Percentiles rank a stretch among this genome's conserved stretches.
phyloP scores from a whole-genome alignment of 1,139 yeast species.

The Kodamaea fungicola region DNA sequence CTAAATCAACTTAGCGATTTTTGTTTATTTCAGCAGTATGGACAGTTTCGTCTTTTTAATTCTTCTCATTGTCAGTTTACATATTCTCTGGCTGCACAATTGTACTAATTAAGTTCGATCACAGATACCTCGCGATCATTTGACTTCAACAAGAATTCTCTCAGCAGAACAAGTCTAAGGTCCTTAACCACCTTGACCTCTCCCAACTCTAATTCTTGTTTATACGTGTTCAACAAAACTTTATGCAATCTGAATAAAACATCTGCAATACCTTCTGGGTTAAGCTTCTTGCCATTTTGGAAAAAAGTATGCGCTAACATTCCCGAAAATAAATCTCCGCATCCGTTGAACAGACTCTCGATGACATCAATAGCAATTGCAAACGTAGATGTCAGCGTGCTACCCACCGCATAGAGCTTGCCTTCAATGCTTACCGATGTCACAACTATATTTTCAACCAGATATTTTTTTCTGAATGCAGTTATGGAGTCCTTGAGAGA shows the following conservation, averaged over 20 bases:
- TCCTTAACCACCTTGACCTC: slow-evolving; percentile 26
- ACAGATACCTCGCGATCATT: background rate
- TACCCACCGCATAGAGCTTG: slow-evolving; percentile 35
- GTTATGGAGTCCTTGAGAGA: slow-evolving; percentile 20
- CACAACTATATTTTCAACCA: slow-evolving; percentile 29
- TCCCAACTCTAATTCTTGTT: slow-evolving; percentile 17
- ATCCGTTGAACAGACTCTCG: slow-evolving; percentile 39
- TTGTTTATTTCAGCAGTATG: too few species aligned
- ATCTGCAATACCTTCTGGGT: slow-evolving; percentile 25
- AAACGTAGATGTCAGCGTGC: slow-evolving; percentile 15
- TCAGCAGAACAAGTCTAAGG: slow-evolving; percentile 27
- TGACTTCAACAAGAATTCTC: slow-evolving; percentile 12
- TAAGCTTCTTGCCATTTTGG: slow-evolving; percentile 17
- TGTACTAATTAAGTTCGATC: slow-evolving; percentile 1
- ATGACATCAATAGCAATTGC: slow-evolving; percentile 30
- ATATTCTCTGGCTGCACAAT: too few species aligned
- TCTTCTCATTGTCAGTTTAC: too few species aligned
- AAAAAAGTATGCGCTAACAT: slow-evolving; percentile 34
- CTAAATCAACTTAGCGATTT: too few species aligned
- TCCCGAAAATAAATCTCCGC: slow-evolving; percentile 46
- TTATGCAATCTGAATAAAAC: slow-evolving; percentile 27
- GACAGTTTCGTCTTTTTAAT: too few species aligned
- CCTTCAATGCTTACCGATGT: slow-evolving; percentile 33
- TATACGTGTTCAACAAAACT: slow-evolving; percentile 27
- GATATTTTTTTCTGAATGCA: slow-evolving; percentile 18